phyloP scores from a whole-genome alignment of 805 yeast genomes.

The Tetrapisispora nanseiensis region DNA sequence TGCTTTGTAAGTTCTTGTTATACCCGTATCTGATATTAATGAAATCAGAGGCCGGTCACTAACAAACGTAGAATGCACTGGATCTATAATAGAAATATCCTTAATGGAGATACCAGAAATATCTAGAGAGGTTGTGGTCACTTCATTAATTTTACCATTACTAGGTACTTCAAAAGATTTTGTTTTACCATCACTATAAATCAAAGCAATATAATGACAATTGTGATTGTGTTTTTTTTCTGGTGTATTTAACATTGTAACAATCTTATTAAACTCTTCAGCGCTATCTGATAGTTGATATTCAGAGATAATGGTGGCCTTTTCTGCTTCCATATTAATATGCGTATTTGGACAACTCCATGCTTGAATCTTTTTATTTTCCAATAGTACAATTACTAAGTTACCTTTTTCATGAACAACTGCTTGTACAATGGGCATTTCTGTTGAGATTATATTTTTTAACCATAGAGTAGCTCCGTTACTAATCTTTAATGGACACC shows the following conservation, averaged over 20 bases:
- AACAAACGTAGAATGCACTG: constrained; percentile 37
- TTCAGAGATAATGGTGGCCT: constrained; percentile 11
- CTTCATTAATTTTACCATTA: constrained; percentile 29
- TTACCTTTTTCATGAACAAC: constrained; percentile 41
- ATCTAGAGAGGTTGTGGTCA: constrained; percentile 11
- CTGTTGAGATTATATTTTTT: constrained; percentile 36
- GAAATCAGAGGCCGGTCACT: constrained; percentile 41
- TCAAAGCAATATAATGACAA: constrained; percentile 41
- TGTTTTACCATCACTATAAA: constrained; percentile 32
- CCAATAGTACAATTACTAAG: constrained; percentile 37
- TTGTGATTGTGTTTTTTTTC: constrained; percentile 24
- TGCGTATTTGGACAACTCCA: constrained; percentile 45
- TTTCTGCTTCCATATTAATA: constrained; percentile 6
- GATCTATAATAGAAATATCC: constrained; percentile 52
- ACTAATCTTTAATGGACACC: constrained; percentile 38
- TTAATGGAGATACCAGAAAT: constrained; percentile 28
- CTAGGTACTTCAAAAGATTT: constrained; percentile 26
- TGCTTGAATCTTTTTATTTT: constrained; percentile 36
- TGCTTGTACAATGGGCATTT: constrained; percentile 39
- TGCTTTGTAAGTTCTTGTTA: constrained; percentile 40
- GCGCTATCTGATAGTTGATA: constrained; percentile 3
- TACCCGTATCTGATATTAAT: constrained; percentile 44
- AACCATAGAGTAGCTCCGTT: constrained; percentile 29
- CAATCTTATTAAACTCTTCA: constrained; percentile 9
- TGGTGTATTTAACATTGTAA: constrained; percentile 32